These are phyloP conservation scores for Solanum gracilifrons DNA, from an alignment of 257 asterid genomes.

Conservation along the genomic window DNA sequence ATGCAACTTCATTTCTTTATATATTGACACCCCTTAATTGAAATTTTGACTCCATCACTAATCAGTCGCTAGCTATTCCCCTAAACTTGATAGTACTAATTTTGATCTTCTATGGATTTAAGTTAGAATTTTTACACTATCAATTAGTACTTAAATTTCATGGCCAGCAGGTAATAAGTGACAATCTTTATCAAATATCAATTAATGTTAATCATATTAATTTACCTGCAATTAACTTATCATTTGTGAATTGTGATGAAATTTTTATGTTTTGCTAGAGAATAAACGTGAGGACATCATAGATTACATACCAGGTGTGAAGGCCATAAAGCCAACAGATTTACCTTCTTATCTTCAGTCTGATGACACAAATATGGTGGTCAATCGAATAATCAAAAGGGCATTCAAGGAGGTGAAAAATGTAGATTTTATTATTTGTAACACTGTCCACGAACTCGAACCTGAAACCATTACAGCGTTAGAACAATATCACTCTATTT, in stretches of 20 bases:
- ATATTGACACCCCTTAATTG: too few relatives aligned
- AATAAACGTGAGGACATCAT: conserved; percentile 32
- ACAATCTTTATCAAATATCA: too few relatives aligned
- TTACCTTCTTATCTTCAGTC: conserved; percentile 55
- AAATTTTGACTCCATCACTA: too few relatives aligned
- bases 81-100: too few relatives aligned
- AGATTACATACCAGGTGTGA: conserved; percentile 65
- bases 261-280: conserved; percentile 8
- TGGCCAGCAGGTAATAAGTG: too few relatives aligned
- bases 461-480: conserved; percentile 29
- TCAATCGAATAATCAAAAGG: conserved; percentile 42
- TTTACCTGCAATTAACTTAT: too few relatives aligned
- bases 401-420: conserved; percentile 42
- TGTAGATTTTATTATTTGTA: conserved; percentile 48
- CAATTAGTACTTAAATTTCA: too few relatives aligned
- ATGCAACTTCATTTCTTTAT: too few relatives aligned
- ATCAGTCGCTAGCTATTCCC: neutral
- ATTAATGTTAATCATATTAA: too few relatives aligned
- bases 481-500: conserved; percentile 28
- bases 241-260: neutral
- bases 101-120: too few relatives aligned
- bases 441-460: conserved; percentile 57
- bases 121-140: too few relatives aligned
- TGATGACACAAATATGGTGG: conserved; percentile 28
- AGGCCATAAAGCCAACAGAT: conserved; percentile 43